phyloP scores from a whole-genome alignment of 805 yeast species.

The Starmerella khaoyaiensis region DNA sequence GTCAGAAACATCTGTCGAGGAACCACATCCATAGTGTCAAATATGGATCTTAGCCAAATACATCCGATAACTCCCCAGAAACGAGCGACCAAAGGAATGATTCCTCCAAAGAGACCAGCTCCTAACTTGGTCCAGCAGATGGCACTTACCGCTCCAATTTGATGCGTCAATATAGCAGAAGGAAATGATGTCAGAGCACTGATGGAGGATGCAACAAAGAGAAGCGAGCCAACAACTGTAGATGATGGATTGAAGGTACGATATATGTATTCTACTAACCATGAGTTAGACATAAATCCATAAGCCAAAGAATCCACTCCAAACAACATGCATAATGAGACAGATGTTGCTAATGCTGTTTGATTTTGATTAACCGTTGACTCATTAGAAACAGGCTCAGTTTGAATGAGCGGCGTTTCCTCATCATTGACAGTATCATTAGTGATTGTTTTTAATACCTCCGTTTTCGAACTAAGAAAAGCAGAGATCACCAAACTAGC shows the following conservation, averaged over 20 bases:
- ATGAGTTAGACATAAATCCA: conserved; percentile 79
- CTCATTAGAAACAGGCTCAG: not conserved
- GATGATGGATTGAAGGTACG: conserved; percentile 43
- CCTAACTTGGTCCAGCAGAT: conserved; percentile 66
- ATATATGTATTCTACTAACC: conserved; percentile 75
- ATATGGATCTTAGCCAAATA: conserved; percentile 44
- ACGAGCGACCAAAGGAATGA: conserved; percentile 37
- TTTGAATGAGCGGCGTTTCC: not conserved
- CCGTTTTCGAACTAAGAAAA: conserved; percentile 25
- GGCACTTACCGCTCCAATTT: conserved; percentile 67
- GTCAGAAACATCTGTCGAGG: conserved; percentile 76
- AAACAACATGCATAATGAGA: conserved; percentile 31
- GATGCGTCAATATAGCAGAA: conserved; percentile 55
- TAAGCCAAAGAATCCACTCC: conserved; percentile 79
- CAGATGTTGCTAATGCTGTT: not conserved
- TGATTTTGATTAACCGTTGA: not conserved
- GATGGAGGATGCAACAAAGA: conserved; percentile 25
- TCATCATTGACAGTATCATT: not conserved
- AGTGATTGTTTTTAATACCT: not conserved
- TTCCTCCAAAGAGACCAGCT: conserved; percentile 49
- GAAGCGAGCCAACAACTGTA: conserved; percentile 43
- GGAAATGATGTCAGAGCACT: conserved; percentile 47
- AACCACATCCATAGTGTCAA: conserved; percentile 79
- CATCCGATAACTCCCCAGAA: conserved; percentile 37
- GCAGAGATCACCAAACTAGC: conserved; percentile 37